A percentile compares a stretch with the other conserved stretches of the same genome.
phyloP scores from a whole-genome alignment of 352 stramenopile species.

The Phytophthora citrophthora region DNA sequence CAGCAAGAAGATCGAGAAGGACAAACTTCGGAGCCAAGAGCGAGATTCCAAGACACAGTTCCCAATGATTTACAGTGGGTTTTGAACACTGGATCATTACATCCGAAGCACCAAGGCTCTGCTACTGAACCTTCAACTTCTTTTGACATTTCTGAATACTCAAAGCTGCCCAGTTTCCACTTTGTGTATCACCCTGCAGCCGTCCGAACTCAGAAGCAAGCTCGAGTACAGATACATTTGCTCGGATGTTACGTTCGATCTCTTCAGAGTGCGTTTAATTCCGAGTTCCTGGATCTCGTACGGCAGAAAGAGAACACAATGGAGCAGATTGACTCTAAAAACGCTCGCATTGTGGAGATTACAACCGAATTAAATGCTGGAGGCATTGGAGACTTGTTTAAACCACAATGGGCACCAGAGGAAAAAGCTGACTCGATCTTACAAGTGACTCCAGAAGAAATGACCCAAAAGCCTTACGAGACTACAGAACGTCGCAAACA shows the following conservation, averaged over 20 bases:
- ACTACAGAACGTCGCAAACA: conserved; percentile 65
- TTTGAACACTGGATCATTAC: conserved; percentile 51
- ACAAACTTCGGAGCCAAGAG: conserved; percentile 18
- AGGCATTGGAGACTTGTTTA: conserved; percentile 45
- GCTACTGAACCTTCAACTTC: neutral
- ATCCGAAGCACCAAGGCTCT: conserved; percentile 40
- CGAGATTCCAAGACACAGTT: conserved; percentile 62
- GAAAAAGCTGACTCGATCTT: conserved; percentile 78
- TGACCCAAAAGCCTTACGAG: conserved; percentile 89
- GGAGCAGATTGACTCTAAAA: conserved; percentile 90
- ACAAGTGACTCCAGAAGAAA: conserved; percentile 72
- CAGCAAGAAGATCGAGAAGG: conserved; percentile 52
- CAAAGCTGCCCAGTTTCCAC: conserved; percentile 56
- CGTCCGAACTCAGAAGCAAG: conserved; percentile 81
- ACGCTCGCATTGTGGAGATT: conserved; percentile 91
- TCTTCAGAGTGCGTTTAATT: conserved; percentile 84
- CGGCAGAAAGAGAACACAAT: conserved; percentile 83
- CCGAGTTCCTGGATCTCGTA: conserved; percentile 78
- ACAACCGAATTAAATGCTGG: conserved; percentile 55
- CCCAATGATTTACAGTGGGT: conserved; percentile 64
- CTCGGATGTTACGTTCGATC: conserved; percentile 75
- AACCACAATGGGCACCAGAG: conserved; percentile 54
- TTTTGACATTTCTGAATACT: conserved; percentile 27
- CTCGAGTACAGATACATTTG: conserved; percentile 88
- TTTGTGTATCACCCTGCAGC: conserved; percentile 91